Evolutionary conservation across 148 eudicot species (phyloP).

Genomic region (Tetragonia tetragonoides): DNA sequence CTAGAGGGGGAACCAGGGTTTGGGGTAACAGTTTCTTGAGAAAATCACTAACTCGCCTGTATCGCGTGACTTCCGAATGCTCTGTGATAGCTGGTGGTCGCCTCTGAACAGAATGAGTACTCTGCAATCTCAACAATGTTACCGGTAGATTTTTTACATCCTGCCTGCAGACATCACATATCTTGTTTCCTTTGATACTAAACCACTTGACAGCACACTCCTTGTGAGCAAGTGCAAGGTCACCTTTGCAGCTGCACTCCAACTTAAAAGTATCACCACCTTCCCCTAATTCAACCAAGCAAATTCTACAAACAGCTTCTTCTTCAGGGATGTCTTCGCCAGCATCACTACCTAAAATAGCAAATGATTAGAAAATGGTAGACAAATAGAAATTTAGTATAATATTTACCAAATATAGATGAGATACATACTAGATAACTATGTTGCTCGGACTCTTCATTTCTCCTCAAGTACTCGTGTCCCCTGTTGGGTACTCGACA

Average conservation of each 20-base stretch:
- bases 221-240: conserved; percentile 82
- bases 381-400: not conserved
- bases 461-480: too few relatives aligned
- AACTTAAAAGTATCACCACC: conserved; percentile 75
- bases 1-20: not conserved
- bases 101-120: conserved; percentile 32
- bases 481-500: too few relatives aligned
- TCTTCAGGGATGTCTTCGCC: conserved; percentile 86
- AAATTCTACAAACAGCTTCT: conserved; percentile 88
- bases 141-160: conserved; percentile 79
- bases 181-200: conserved; percentile 76
- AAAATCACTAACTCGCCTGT: conserved; percentile 26
- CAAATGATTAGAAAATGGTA: not conserved
- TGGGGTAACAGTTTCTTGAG: not conserved
- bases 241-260: conserved; percentile 95
- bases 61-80: conserved; percentile 18
- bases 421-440: not conserved
- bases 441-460: too few relatives aligned
- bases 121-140: conserved; percentile 57
- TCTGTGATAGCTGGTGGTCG: conserved; percentile 27
- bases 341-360: conserved; percentile 34
- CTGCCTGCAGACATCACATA: conserved; percentile 73
- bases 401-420: not conserved
- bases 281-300: conserved; percentile 74
- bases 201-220: conserved; percentile 90